These are phyloP conservation scores for Colletotrichum orbiculare DNA, from an alignment of 2,329 filamentous ascomycete genomes.

Conservation along the genomic window DNA sequence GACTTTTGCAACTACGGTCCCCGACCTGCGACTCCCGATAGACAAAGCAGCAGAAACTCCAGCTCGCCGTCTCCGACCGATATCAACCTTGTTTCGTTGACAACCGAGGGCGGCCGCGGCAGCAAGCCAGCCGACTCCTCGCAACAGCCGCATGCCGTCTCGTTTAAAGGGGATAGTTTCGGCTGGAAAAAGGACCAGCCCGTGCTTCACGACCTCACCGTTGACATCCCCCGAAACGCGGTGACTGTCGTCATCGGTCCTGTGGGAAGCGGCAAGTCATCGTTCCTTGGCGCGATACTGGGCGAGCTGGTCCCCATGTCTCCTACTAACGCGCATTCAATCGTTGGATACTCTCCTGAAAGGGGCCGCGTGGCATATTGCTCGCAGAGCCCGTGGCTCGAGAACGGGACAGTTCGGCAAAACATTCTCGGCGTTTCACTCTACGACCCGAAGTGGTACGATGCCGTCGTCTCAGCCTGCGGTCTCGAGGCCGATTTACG, in stretches of 20 bases:
- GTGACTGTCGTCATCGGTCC: conserved; percentile 30
- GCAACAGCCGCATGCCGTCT: neutral
- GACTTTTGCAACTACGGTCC: conserved; percentile 36
- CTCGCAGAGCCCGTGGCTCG: conserved; percentile 26
- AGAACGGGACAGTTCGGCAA: conserved; percentile 17
- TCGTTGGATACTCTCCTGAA: no score
- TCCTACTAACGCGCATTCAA: no score
- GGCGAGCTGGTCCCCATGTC: conserved; percentile 15
- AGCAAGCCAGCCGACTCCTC: no score
- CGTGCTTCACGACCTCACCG: neutral
- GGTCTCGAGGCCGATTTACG: neutral
- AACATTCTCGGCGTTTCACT: conserved; percentile 16
- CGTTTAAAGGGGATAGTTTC: conserved; percentile 3
- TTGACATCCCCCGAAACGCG: neutral
- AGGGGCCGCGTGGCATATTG: conserved; percentile 12
- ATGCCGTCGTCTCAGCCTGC: neutral
- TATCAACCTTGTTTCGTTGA: neutral
- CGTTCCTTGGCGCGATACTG: conserved; percentile 10
- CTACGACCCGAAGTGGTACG: conserved; percentile 9
- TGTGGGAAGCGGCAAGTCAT: conserved; percentile 34
- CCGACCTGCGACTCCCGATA: neutral
- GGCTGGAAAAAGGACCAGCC: conserved; percentile 19
- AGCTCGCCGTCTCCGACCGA: neutral
- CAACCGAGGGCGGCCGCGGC: no score
- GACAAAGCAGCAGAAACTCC: no score